These are phyloP conservation scores for Verbascum thapsus DNA, from an alignment of 257 asterid genomes.

Conservation along the genomic window DNA sequence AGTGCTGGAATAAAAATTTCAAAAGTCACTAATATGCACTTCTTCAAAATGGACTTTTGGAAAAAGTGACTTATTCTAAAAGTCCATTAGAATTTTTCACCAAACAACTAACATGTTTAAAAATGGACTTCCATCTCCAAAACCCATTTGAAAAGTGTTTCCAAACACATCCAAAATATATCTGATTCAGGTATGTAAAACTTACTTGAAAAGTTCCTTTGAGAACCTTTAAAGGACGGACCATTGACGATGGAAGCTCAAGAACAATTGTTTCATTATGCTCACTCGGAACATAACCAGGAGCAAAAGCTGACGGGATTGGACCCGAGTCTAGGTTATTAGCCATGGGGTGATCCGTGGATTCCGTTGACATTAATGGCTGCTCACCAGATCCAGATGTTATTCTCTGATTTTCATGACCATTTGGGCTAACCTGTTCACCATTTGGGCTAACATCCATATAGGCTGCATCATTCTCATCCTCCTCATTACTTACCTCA, in stretches of 20 bases:
- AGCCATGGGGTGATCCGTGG: slow-evolving; percentile 42
- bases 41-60: too few species aligned
- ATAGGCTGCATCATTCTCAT: slow-evolving; percentile 70
- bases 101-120: too few species aligned
- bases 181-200: slow-evolving; percentile 25
- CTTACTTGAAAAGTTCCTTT: slow-evolving; percentile 96
- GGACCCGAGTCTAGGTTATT: slow-evolving; percentile 55
- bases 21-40: too few species aligned
- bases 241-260: slow-evolving; percentile 94
- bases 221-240: slow-evolving; percentile 82
- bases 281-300: slow-evolving; percentile 92
- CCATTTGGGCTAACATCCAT: slow-evolving; percentile 46
- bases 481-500: slow-evolving; percentile 67
- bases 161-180: too few species aligned
- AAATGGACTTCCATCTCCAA: too few species aligned
- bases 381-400: slow-evolving; percentile 57
- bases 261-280: slow-evolving; percentile 87
- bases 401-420: slow-evolving; percentile 45
- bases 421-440: slow-evolving; percentile 49
- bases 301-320: slow-evolving; percentile 60
- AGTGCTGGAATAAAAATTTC: too few species aligned
- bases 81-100: too few species aligned
- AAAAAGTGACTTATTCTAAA: too few species aligned
- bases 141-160: too few species aligned
- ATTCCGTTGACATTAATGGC: slow-evolving; percentile 43